A percentile compares a stretch with the other conserved stretches of the same genome.
Evolutionary conservation across 352 stramenopile species (phyloP).

Genomic region (Phytophthora fragariae): DNA sequence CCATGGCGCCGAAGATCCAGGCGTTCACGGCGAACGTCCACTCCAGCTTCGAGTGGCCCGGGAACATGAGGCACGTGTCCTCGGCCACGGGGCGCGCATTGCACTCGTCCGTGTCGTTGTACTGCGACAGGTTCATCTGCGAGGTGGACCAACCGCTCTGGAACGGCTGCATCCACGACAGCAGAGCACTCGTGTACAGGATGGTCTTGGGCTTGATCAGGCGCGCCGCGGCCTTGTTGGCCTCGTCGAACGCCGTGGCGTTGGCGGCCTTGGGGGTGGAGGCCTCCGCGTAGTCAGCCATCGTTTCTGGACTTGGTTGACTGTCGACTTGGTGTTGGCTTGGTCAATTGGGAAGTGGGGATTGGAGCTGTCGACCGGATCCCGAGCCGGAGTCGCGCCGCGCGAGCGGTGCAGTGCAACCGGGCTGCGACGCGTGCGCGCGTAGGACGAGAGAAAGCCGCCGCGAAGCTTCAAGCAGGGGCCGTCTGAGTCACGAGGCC

Average conservation of each 20-base stretch:
- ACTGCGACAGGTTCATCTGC: too few relatives aligned
- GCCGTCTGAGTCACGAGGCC: conserved; percentile 6
- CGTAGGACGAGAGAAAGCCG: neutral
- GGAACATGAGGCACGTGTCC: conserved; percentile 27
- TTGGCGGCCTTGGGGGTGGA: conserved; percentile 5
- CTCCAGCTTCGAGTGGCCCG: conserved; percentile 26
- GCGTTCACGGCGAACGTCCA: conserved; percentile 19
- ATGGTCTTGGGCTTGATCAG: neutral
- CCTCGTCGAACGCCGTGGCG: conserved; percentile 3
- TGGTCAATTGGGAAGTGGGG: conserved; percentile 32
- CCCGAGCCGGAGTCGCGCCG: too few relatives aligned
- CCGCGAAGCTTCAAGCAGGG: neutral
- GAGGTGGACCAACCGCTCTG: neutral
- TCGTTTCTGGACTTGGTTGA: neutral
- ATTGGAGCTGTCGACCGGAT: neutral
- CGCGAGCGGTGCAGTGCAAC: neutral
- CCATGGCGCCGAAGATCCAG: conserved; percentile 12
- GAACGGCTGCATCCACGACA: neutral
- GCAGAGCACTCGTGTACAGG: neutral
- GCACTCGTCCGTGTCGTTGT: conserved; percentile 3
- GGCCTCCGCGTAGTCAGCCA: conserved; percentile 17
- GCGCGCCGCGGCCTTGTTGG: conserved; percentile 1
- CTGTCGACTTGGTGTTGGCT: conserved; percentile 23
- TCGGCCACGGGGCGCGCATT: conserved; percentile 20
- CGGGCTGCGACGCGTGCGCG: conserved; percentile 7